A percentile compares a stretch with the other conserved stretches of the same genome.
These are phyloP conservation scores for Trichosporon coremiiforme DNA, from an alignment of 1,284 basidiomycete species.

Conservation along the genomic window DNA sequence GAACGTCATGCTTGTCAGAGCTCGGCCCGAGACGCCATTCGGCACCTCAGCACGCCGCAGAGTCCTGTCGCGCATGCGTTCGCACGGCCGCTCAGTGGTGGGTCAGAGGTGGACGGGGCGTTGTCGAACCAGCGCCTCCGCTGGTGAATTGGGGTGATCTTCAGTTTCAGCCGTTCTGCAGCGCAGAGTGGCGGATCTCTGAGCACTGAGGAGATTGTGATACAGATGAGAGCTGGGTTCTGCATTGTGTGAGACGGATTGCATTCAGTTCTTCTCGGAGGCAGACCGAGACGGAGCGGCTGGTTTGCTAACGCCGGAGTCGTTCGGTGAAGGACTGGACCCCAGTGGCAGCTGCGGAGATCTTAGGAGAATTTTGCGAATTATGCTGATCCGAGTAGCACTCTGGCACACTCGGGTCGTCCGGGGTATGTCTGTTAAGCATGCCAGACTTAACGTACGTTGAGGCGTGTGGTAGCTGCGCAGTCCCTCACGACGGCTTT, in stretches of 20 bases:
- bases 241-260: not conserved
- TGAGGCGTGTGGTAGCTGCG: not conserved
- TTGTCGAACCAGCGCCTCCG: not conserved
- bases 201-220: not conserved
- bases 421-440: not conserved
- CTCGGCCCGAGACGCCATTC: not conserved
- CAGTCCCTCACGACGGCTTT: not conserved
- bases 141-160: not conserved
- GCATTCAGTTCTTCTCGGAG: not conserved
- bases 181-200: not conserved
- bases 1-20: not conserved
- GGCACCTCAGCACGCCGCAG: not conserved
- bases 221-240: not conserved
- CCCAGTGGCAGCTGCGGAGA: not conserved
- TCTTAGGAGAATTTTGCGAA: not conserved
- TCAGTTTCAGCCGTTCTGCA: not conserved
- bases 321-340: no score
- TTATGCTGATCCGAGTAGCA: not conserved
- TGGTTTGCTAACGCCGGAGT: no score
- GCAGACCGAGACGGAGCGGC: not conserved
- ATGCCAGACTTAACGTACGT: not conserved
- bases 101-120: not conserved
- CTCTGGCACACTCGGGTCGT: not conserved
- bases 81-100: not conserved
- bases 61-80: not conserved